phyloP scores from a whole-genome alignment of 495 filamentous ascomycete species.

The Neohortaea acidophila region DNA sequence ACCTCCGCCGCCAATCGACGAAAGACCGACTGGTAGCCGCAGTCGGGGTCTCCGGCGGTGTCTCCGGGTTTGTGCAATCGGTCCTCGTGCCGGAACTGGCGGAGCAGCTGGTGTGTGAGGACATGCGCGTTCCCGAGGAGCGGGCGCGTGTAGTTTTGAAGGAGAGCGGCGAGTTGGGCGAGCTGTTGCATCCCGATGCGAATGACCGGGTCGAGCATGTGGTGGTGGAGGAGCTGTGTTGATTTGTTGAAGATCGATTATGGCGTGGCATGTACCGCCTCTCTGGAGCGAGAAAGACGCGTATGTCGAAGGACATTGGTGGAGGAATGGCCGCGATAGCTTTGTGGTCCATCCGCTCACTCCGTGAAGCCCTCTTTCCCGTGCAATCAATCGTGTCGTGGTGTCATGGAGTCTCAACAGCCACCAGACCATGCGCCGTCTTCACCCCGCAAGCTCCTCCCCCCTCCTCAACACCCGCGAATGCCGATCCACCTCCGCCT shows the following conservation, averaged over 20 bases:
- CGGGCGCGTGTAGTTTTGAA: slow-evolving; percentile 51
- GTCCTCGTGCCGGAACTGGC: slow-evolving; percentile 81
- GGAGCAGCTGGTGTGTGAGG: slow-evolving; percentile 63
- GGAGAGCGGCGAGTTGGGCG: slow-evolving; percentile 64
- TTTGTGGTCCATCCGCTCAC: background rate
- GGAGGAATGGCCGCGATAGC: background rate
- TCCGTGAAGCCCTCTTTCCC: background rate
- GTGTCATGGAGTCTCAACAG: background rate
- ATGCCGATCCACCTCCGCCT: slow-evolving; percentile 82
- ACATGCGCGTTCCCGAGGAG: slow-evolving; percentile 53
- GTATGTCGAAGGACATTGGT: too few species aligned
- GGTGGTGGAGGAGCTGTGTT: background rate
- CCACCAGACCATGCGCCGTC: too few species aligned
- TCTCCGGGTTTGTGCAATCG: slow-evolving; percentile 61
- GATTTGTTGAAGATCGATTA: background rate
- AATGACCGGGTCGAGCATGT: background rate
- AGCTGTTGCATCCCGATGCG: slow-evolving; percentile 49
- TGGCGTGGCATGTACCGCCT: too few species aligned
- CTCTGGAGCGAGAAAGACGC: too few species aligned
- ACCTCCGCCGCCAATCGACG: slow-evolving; percentile 46
- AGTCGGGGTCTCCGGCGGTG: slow-evolving; percentile 51
- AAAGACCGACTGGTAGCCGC: slow-evolving; percentile 54
- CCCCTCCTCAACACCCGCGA: slow-evolving; percentile 64
- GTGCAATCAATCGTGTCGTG: background rate
- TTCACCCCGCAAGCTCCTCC: slow-evolving; percentile 56